A percentile compares a stretch with the other conserved stretches of the same genome.
Conservation (phyloP, 2,329 filamentous ascomycete genomes). For the Colletotrichum sp. region DNA sequence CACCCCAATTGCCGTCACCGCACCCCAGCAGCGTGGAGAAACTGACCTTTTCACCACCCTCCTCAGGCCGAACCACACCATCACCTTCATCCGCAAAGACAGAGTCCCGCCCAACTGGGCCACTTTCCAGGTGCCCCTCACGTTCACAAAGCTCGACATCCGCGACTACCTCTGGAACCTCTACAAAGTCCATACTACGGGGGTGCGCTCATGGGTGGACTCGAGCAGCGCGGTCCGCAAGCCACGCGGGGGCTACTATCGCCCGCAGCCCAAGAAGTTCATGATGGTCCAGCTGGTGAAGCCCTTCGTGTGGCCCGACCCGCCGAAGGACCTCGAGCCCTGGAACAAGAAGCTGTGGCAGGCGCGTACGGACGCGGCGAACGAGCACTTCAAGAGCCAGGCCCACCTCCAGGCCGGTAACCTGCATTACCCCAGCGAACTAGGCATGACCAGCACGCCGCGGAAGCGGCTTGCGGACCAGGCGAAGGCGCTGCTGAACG, state of each 20-base stretch:
- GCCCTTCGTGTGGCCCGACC: slow-evolving; percentile 87
- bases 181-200: slow-evolving; percentile 76
- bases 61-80: slow-evolving; percentile 77
- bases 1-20: background rate
- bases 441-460: slow-evolving; percentile 43
- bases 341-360: slow-evolving; percentile 70
- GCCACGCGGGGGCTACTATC: slow-evolving; percentile 63
- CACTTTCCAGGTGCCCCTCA: slow-evolving; percentile 87
- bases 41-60: background rate
- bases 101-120: slow-evolving; percentile 80
- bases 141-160: slow-evolving; percentile 95
- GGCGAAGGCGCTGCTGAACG: slow-evolving; percentile 66
- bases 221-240: slow-evolving; percentile 62
- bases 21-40: background rate
- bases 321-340: slow-evolving; percentile 63
- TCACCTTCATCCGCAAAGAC: slow-evolving; percentile 78
- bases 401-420: slow-evolving; percentile 24
- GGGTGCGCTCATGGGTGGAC: slow-evolving; percentile 82
- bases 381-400: slow-evolving; percentile 43
- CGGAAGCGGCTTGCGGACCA: slow-evolving; percentile 47
- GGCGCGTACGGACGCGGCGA: slow-evolving; percentile 51
- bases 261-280: slow-evolving; percentile 79
- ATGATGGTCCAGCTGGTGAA: slow-evolving; percentile 92
- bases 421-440: slow-evolving; percentile 32
- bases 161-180: slow-evolving; percentile 91